Evolutionary conservation across 805 yeast genomes (phyloP), one percentile per base, ranked within the genome.

Genomic region (baker's yeast (Saccharomyces cerevisiae)): DNA sequence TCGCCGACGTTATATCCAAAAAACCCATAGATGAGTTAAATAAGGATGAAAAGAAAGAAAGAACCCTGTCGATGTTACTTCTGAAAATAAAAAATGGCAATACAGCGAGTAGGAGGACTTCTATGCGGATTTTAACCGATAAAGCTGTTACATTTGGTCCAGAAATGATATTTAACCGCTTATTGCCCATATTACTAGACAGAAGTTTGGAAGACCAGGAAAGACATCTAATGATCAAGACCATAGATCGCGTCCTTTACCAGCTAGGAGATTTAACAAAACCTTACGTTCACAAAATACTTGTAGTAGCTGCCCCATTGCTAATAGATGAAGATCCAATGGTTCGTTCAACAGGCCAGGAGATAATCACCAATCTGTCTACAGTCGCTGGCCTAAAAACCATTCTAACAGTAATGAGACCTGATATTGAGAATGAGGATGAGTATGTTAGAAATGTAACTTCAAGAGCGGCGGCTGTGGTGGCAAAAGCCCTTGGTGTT

Each of bases 301-400:
- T 91, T 27, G 79, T 79, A 14, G 96, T 88, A 0, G 78, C 87
- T 1, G 81, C 89, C 52, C 97, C 97, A 0, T 69, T 89, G 53
- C 72, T 91, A 41, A 79, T 87, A 6, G 96, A 90, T 63, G 90
- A 87, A 60, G 92, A 89, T 66, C 73, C 78, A 52, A 76, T 82
- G n/a, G 78, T 91, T 1, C 76, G 96, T 58, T 68, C 80, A 3
- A 94, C 88, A 65, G 94, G 96, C 1, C 76, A 87, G 49, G 96
- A 89, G 57, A 80, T 89, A 29, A 79, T 90, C 17, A 77, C 91
- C 0, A 84, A 80, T 56, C 71, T 92, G 22, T 74, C 96, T 2
- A 85, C 82, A 57, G 88, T 94, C 1, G 91, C 88, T 2, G 98
- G 98, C 0, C 70, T 91, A 32, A 79, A 90, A 0, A 83, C 82